Evolutionary conservation across 176 grass and related monocot genomes (phyloP).

Genomic region (Oryza nivara): DNA sequence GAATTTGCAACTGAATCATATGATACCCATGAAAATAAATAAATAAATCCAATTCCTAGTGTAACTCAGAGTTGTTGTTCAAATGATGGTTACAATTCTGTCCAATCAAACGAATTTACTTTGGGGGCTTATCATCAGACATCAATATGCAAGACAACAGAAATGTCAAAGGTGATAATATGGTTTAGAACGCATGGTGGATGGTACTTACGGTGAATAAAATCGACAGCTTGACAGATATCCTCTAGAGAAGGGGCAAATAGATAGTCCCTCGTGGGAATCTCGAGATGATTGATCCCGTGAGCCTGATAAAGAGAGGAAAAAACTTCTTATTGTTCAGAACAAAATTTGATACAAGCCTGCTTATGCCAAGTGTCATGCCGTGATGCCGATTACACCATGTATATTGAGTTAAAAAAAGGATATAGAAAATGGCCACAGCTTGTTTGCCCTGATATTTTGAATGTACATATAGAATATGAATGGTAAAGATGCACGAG

Average conservation of each 20-base stretch:
- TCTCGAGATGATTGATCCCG: constrained; percentile 75
- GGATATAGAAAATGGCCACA: background rate
- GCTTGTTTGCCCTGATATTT: background rate
- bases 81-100: background rate
- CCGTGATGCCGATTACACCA: constrained; percentile 10
- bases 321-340: background rate
- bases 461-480: background rate
- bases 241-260: constrained; percentile 76
- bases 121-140: background rate
- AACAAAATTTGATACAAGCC: background rate
- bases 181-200: background rate
- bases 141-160: background rate
- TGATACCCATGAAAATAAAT: too few relatives aligned
- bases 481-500: background rate
- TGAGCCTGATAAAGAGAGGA: constrained; percentile 53
- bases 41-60: background rate
- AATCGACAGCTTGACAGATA: constrained; percentile 81
- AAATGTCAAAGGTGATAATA: constrained; percentile 11
- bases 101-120: background rate
- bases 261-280: constrained; percentile 91
- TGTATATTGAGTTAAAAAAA: background rate
- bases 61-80: background rate
- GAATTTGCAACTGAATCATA: background rate
- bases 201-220: constrained; percentile 72
- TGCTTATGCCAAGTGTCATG: background rate